phyloP scores from a whole-genome alignment of 2,329 filamentous ascomycete genomes.

The Escovopsis sp. region DNA sequence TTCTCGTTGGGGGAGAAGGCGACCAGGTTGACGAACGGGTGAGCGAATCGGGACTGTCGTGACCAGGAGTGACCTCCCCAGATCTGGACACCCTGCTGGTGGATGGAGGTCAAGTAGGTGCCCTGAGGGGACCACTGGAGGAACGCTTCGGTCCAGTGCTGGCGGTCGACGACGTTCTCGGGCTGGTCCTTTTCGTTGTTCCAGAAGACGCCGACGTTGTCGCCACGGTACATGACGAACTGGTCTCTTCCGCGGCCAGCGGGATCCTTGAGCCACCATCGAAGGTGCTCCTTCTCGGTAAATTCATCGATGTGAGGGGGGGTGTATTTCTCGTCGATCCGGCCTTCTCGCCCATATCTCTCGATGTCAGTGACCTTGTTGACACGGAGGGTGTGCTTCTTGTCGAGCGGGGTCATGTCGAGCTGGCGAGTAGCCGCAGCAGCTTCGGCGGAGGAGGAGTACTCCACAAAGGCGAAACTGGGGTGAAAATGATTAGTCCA shows the following conservation, averaged over 20 bases:
- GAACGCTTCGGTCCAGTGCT: conserved; percentile 96
- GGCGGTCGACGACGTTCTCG: conserved; percentile 78
- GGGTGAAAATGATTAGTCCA: conserved; percentile 4
- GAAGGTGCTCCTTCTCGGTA: conserved; percentile 80
- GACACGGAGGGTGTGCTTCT: conserved; percentile 86
- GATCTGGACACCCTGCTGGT: conserved; percentile 90
- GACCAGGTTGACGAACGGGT: conserved; percentile 88
- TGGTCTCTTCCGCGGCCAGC: conserved; percentile 75
- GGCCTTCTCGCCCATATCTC: conserved; percentile 84
- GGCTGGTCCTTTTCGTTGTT: conserved; percentile 90
- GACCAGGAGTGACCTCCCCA: conserved; percentile 89
- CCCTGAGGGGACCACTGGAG: conserved; percentile 95
- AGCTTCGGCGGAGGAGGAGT: conserved; percentile 79
- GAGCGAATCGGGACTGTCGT: conserved; percentile 82
- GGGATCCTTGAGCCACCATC: conserved; percentile 82
- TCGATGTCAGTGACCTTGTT: conserved; percentile 99
- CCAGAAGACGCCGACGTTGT: conserved; percentile 92
- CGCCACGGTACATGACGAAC: conserved; percentile 85
- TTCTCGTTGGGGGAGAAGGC: conserved; percentile 90
- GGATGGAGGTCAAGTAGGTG: conserved; percentile 87
- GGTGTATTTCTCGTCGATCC: conserved; percentile 81
- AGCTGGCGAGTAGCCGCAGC: conserved; percentile 79
- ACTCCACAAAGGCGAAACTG: conserved; percentile 96
- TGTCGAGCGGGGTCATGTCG: conserved; percentile 78
- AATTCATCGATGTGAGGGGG: conserved; percentile 73